Evolutionary conservation across 163 green algal species (phyloP).

Genomic region (Chlamydomonas reinhardtii): DNA sequence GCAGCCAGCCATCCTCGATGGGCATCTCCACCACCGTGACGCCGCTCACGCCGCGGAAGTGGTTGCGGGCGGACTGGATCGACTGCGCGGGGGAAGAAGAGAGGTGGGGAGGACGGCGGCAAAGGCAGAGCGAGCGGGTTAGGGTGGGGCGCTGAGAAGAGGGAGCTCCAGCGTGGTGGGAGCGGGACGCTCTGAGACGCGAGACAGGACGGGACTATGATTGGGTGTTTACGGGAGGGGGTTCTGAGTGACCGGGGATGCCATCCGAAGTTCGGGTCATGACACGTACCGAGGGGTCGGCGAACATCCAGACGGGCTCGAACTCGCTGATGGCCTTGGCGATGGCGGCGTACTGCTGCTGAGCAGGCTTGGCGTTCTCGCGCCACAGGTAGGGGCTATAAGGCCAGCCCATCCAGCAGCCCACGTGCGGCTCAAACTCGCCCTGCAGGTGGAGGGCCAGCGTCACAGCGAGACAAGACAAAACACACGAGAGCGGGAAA

Average conservation of each 20-base stretch:
- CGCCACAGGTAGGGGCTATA: slow-evolving; percentile 63
- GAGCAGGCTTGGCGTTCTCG: slow-evolving; percentile 53
- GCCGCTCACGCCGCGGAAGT: slow-evolving; percentile 44
- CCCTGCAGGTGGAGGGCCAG: not conserved
- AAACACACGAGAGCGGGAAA: too few relatives aligned
- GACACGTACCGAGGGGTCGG: slow-evolving; percentile 15
- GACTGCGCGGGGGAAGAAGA: not conserved
- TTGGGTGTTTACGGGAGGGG: too few relatives aligned
- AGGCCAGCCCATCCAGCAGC: slow-evolving; percentile 71
- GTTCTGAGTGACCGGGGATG: too few relatives aligned
- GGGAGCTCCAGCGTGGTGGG: too few relatives aligned
- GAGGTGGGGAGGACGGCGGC: too few relatives aligned
- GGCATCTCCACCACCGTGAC: slow-evolving; percentile 64
- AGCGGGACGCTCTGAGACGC: too few relatives aligned
- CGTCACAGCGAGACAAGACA: too few relatives aligned
- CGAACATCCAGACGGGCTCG: slow-evolving; percentile 57
- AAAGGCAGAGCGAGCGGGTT: too few relatives aligned
- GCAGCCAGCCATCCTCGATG: slow-evolving; percentile 67
- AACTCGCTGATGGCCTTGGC: slow-evolving; percentile 59
- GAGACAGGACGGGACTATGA: too few relatives aligned
- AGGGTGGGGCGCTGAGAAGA: too few relatives aligned
- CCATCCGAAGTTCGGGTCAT: too few relatives aligned
- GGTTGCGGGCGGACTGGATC: slow-evolving; percentile 40
- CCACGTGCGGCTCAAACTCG: slow-evolving; percentile 41
- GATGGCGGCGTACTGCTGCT: slow-evolving; percentile 66